A percentile compares a stretch with the other conserved stretches of the same genome.
Conservation (phyloP, 305 asterid species). For the Rubia peregrina region DNA sequence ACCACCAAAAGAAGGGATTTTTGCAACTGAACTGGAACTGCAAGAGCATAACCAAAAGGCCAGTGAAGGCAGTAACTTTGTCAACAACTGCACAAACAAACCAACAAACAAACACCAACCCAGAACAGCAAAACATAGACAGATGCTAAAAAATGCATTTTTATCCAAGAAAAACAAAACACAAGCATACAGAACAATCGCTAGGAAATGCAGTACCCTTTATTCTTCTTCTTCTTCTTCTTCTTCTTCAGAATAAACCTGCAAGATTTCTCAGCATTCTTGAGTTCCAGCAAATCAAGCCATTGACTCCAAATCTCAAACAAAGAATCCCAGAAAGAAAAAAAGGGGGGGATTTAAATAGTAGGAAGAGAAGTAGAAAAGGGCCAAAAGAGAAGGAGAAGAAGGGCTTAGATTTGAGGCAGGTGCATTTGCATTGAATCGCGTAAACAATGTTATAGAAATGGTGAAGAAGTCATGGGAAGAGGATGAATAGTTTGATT, state of each 20-base stretch:
- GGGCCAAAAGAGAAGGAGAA: slow-evolving; percentile 18
- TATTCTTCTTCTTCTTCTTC: slow-evolving; percentile 10
- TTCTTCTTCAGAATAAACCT: slow-evolving; percentile 7
- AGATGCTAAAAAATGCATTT: not conserved
- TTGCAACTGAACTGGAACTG: not conserved
- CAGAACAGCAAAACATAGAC: not conserved
- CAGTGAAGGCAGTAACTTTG: slow-evolving; percentile 2
- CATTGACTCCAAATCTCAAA: not conserved
- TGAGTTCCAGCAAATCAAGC: slow-evolving; percentile 6
- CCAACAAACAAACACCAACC: not conserved
- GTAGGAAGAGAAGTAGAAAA: not conserved
- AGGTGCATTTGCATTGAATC: slow-evolving; percentile 9
- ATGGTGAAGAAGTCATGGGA: not conserved
- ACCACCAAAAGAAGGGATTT: slow-evolving; percentile 1
- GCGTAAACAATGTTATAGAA: not conserved
- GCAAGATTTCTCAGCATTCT: slow-evolving; percentile 9
- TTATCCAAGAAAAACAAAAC: not conserved
- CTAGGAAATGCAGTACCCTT: not conserved
- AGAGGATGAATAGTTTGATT: not conserved
- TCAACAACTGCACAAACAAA: not conserved
- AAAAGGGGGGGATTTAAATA: not conserved
- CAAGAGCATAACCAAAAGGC: not conserved
- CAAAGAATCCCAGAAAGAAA: not conserved
- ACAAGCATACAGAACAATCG: not conserved
- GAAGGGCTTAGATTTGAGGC: slow-evolving; percentile 10